phyloP scores from a whole-genome alignment of 2,329 filamentous ascomycete genomes.

The Paecilomyces dactylethromorphus region DNA sequence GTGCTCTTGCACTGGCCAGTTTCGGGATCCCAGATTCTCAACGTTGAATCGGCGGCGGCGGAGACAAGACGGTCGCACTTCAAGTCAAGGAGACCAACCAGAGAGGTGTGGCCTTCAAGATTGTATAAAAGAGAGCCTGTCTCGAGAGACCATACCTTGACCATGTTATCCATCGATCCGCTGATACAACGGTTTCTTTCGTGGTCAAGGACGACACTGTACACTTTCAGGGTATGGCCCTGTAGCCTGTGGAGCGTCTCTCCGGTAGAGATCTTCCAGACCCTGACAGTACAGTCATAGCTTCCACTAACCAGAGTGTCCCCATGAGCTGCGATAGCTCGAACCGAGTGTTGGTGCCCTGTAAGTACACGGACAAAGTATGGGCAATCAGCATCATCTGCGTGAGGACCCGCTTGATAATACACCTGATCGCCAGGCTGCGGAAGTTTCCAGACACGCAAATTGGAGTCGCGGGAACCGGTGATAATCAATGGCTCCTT shows the following conservation, averaged over 20 bases:
- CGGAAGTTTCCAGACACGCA: constrained; percentile 91
- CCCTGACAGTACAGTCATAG: constrained; percentile 89
- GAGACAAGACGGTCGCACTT: constrained; percentile 87
- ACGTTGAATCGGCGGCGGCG: constrained; percentile 87
- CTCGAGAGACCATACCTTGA: constrained; percentile 94
- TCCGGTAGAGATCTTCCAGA: constrained; percentile 96
- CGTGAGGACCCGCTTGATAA: constrained; percentile 71
- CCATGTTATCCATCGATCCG: constrained; percentile 95
- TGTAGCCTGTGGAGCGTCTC: constrained; percentile 77
- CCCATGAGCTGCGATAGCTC: constrained; percentile 88
- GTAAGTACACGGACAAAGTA: constrained; percentile 85
- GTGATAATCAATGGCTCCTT: constrained; percentile 95
- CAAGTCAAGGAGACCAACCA: constrained; percentile 87
- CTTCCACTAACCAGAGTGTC: constrained; percentile 97
- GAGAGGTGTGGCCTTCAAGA: constrained; percentile 83
- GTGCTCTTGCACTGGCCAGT: constrained; percentile 84
- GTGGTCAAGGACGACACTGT: constrained; percentile 91
- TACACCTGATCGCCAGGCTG: constrained; percentile 70
- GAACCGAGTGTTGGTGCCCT: constrained; percentile 88
- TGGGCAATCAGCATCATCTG: constrained; percentile 70
- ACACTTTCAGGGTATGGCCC: constrained; percentile 89
- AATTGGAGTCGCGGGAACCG: constrained; percentile 86
- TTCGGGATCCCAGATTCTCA: constrained; percentile 95
- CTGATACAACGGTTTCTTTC: constrained; percentile 92
- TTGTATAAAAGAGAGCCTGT: constrained; percentile 81